phyloP scores from a whole-genome alignment of 805 yeast genomes.

The Komagataella pastoris region DNA sequence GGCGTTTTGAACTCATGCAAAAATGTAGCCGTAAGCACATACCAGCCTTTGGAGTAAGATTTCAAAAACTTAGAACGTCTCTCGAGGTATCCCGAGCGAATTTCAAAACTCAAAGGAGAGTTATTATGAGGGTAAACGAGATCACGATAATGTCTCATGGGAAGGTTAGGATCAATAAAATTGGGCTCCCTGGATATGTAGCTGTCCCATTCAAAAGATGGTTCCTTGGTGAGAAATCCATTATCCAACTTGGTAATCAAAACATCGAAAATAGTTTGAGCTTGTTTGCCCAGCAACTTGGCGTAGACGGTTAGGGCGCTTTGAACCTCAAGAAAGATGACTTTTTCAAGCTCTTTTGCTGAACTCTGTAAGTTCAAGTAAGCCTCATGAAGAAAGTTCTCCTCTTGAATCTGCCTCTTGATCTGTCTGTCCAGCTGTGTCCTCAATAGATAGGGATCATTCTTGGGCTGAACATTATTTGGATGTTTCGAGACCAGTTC shows the following conservation, averaged over 20 bases:
- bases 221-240: constrained; percentile 66
- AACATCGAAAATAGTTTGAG: constrained; percentile 54
- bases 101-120: constrained; percentile 53
- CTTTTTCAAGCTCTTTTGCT: constrained; percentile 79
- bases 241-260: constrained; percentile 51
- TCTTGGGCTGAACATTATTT: constrained; percentile 30
- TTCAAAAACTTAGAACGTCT: constrained; percentile 84
- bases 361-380: constrained; percentile 76
- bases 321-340: constrained; percentile 79
- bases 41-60: constrained; percentile 85
- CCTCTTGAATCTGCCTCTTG: constrained; percentile 67
- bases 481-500: constrained; percentile 45
- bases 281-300: constrained; percentile 56
- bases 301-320: constrained; percentile 66
- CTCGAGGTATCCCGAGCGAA: constrained; percentile 74
- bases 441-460: constrained; percentile 77
- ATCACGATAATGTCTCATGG: constrained; percentile 48
- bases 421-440: constrained; percentile 63
- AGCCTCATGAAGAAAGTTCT: constrained; percentile 80
- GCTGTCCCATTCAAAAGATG: constrained; percentile 80
- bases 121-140: constrained; percentile 54
- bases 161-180: constrained; percentile 50
- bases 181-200: constrained; percentile 62
- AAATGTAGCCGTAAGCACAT: constrained; percentile 78
- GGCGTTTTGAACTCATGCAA: constrained; percentile 81